Evolutionary conservation across 2,329 filamentous ascomycete species (phyloP), one percentile per base, ranked within the genome.

Genomic region (Cytospora chrysosperma): DNA sequence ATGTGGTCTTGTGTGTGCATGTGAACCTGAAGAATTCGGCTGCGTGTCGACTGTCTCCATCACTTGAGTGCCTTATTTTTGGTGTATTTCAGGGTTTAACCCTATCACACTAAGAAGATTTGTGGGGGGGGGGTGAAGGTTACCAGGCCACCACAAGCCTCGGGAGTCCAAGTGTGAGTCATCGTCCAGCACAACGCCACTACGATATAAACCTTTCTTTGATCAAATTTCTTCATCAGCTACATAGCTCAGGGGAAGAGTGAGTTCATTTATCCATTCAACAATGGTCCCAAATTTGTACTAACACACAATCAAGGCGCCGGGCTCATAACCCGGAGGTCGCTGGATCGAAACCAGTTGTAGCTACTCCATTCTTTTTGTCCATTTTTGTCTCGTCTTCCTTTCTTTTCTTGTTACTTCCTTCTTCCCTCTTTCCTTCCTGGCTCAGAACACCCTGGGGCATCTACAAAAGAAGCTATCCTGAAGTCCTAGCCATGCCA

Each of bases 241-340:
- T 63, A 55, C 61, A 51, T 63, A 63, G 61, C 61, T 63, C 61
- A 63, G 61, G 55, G 61, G 61, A 63, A 63, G 61, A 63, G 54
- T 47, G 37, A 47, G 40, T 47, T 28, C 5, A 49, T 13, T 21
- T 15, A 37, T 17, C 17, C 9, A 13, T 30, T 49, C 26, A 37
- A 28, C 2, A 21, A 19, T n/a, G 47, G 4, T 19, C 24, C 32
- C 2, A 28, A 28, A 24, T n/a, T 21, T 5, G 12, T 9, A 19
- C 34, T 49, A 30, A 57, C 55, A 47, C 5, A 32, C 4, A 56
- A 30, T 26, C 2, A 24, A 49, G 40, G 56, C 61, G 61, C 61
- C 61, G 61, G 61, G 61, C 61, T 63, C 61, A 63, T 63, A 63
- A 63, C 61, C 61, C 61, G 61, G 55, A 63, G 61, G 61, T 53